Base-by-base conservation (phyloP, 768 basidiomycete genomes). In the Lanmaoa pseudosensibilis region DNA sequence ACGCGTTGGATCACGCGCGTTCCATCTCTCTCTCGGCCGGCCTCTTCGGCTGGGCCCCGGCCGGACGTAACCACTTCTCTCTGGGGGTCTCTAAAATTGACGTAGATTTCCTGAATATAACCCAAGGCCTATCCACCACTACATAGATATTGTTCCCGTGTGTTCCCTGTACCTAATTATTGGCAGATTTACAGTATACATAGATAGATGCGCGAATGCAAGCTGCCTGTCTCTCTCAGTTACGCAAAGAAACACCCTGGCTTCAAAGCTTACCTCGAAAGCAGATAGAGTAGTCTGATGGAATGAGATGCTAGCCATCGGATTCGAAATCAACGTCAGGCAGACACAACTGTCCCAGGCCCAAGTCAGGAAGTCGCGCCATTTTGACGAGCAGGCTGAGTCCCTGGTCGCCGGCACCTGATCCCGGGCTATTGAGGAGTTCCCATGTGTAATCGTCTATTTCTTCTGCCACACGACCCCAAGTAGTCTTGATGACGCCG, bases 291-390 rank as follows among this genome's bases (percentile, higher is more conserved):
- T 4, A 13, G 9, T 21, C 21, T 15, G 34, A 38, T 27, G 33
- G 10, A 41, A 39, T 18, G 38, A 46, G 18, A 40, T 25, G 15
- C 46, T 68, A 69, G 19, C 36, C 46, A 21, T 59, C 65, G 23
- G 57, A 54, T 32, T 57, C 71, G 18, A 71, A 65, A 47, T 73
- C 62, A 15, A 72, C 44, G 9, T 66, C 72, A 32, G 70, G 70
- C 15, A 73, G 45, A 59, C 70, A 72, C 4, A 91, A 66, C 69
- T 90, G 87, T 21, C 78, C 86, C 13, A 92, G 76, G 0, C 88
- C 90, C 55, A 91, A 73, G 71, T 92, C 89, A 56, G 83, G 78
- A 38, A 90, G 73, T 45, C 90, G 77, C 21, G 88, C 86, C 89
- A 92, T 90, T 65, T 82, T 84, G 44, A 91, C 79, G 10, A 91